Evolutionary conservation across 1,139 yeast species (phyloP).

Genomic region (Hyphopichia fennica): DNA sequence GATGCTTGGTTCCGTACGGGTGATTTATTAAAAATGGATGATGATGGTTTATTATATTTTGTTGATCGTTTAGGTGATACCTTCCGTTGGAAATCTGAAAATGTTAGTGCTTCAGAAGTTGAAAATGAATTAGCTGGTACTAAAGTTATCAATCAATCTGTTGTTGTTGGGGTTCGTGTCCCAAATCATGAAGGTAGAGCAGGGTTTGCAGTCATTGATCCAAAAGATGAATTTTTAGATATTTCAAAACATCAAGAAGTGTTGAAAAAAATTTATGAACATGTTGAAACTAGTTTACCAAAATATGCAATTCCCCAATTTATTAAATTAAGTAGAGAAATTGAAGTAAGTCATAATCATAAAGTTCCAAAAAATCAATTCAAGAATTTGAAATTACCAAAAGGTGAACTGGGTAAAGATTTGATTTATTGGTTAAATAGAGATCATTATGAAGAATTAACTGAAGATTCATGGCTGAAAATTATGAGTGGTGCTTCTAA

Average conservation of each 20-base stretch:
- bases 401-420: constrained; percentile 62
- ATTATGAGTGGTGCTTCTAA: constrained; percentile 45
- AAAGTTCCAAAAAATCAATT: constrained; percentile 80
- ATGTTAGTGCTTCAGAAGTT: constrained; percentile 91
- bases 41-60: constrained; percentile 72
- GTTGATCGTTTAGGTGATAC: constrained; percentile 96
- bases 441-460: constrained; percentile 56
- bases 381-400: constrained; percentile 76
- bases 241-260: constrained; percentile 25
- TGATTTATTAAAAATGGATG: constrained; percentile 73
- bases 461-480: constrained; percentile 58
- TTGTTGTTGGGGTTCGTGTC: constrained; percentile 86
- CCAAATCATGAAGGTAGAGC: constrained; percentile 95
- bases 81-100: constrained; percentile 95
- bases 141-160: constrained; percentile 58
- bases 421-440: constrained; percentile 69
- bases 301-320: constrained; percentile 86
- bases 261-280: constrained; percentile 30
- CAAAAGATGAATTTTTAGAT: constrained; percentile 33
- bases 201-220: constrained; percentile 79
- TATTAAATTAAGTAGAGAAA: constrained; percentile 59
- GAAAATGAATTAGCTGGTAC: constrained; percentile 71
- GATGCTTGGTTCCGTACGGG: constrained; percentile 94
- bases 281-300: constrained; percentile 59
- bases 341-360: constrained; percentile 77